Evolutionary conservation across 805 yeast genomes (phyloP), one percentile per base, ranked within the genome.

Genomic region (Schizosaccharomyces osmophilus): DNA sequence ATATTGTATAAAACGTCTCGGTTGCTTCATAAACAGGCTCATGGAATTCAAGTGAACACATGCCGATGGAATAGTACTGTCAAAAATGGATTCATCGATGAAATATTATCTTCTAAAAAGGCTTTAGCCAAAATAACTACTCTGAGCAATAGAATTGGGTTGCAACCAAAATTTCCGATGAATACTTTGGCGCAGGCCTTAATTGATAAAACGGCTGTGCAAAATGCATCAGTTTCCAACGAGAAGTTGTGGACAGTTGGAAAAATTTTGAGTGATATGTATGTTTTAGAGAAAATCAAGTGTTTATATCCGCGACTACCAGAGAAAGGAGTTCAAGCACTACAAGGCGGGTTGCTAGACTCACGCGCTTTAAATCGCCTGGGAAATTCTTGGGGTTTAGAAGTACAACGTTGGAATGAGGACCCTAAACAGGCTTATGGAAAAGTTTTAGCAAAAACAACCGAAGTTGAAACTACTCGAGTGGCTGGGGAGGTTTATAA

Each of bases 271-370:
- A 11, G 57, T 24, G 57, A 51, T 51, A 17, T 51, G 19, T 84
- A 86, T 68, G 84, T 82, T 3, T 77, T 85, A 24, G 95, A 87
- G 70, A 74, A 84, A 66, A 74, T 90, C 63, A 73, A 87, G 67
- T 72, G 82, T 60, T 81, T 79, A 65, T 88, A 88, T 70, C 99
- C 99, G 61, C 80, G 99, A 70, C 77, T 93, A 60, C 98, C 99
- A 19, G 78, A 84, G 64, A 78, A 81, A 8, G 83, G 89, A 32
- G 78, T 87, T 62, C 80, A 82, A 66, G 81, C 82, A 5, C 86
- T 95, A 0, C 82, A 85, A 8, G 83, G 85, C 66, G 78, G 93
- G 0, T 85, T 82, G 69, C 78, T 85, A 68, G 85, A 90, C 3
- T 78, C 80, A 43, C 78, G 76, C 17, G 78, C 87, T 0, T 75